A percentile compares a stretch with the other conserved stretches of the same genome.
Conservation (phyloP, 805 yeast genomes). For the Priceomyces carsonii region DNA sequence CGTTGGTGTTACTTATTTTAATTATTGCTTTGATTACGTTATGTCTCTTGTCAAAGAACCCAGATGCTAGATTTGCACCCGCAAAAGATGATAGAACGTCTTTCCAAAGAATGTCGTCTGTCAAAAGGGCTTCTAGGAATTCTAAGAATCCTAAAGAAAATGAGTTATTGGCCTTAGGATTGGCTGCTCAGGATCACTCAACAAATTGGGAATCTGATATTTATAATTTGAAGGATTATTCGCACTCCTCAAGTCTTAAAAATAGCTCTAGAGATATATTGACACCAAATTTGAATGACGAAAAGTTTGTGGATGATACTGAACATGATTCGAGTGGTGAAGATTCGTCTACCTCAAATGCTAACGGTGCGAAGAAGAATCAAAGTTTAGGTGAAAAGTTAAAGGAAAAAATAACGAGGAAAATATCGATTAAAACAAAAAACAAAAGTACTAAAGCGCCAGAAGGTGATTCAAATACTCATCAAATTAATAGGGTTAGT, state of each 20-base stretch:
- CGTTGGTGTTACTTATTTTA: conserved; percentile 68
- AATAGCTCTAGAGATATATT: conserved; percentile 21
- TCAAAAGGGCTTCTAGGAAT: conserved; percentile 18
- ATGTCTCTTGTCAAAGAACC: conserved; percentile 74
- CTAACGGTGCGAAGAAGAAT: conserved; percentile 3
- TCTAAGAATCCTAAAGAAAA: conserved; percentile 23
- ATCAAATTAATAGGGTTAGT: conserved; percentile 21
- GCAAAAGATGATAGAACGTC: conserved; percentile 92
- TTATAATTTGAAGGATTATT: conserved; percentile 44
- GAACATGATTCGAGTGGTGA: conserved; percentile 10
- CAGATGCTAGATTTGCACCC: conserved; percentile 85
- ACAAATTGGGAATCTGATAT: conserved; percentile 72
- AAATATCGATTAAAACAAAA: conserved; percentile 31
- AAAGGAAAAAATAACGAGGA: conserved; percentile 44
- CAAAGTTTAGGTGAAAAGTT: conserved; percentile 42
- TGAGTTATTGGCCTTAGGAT: conserved; percentile 72
- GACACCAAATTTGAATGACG: conserved; percentile 29
- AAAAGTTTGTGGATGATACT: conserved; percentile 8
- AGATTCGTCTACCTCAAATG: conserved; percentile 4
- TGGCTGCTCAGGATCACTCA: conserved; percentile 80
- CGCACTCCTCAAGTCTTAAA: conserved; percentile 6
- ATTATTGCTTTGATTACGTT: conserved; percentile 66
- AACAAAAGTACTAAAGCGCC: conserved; percentile 11
- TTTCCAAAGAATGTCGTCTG: conserved; percentile 57
- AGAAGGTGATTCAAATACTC: conserved; percentile 9